Base-by-base conservation (phyloP, 139 green algal genomes). In the Closterium sp. region DNA sequence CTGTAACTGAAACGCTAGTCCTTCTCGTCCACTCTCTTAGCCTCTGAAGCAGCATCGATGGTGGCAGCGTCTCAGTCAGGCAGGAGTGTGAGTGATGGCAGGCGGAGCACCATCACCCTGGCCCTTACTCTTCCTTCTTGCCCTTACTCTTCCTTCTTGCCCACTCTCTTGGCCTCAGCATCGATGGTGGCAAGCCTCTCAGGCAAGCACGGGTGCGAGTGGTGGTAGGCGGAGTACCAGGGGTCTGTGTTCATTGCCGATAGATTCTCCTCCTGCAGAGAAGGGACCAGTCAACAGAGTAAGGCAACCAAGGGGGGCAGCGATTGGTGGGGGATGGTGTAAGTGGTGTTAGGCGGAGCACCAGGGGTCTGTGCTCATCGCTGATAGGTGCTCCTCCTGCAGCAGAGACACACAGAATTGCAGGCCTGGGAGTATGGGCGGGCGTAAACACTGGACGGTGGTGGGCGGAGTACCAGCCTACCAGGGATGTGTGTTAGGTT, bases 271-370 rank as follows among this genome's bases (percentile, higher is more conserved):
- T 93, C 91, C 64, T 92, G 76, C 19, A 33, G 36, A 19, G 8
- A 16, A 76, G 16, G 25, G 55, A 76, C n/a, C n/a, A n/a, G n/a
- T n/a, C n/a, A n/a, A n/a, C n/a, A n/a, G n/a, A n/a, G n/a, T n/a
- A n/a, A n/a, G n/a, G n/a, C n/a, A n/a, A n/a, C n/a, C n/a, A n/a
- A n/a, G n/a, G n/a, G n/a, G n/a, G n/a, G n/a, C n/a, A n/a, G n/a
- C n/a, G n/a, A n/a, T n/a, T n/a, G n/a, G n/a, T 19, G 21, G 16
- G 38, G 96, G 96, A n/a, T 97, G 97, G 92, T 99, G 97, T 0
- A 88, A 96, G 93, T 98, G 96, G 88, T 99, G 97, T 84, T 96
- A 98, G 1, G 96, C 91, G 10, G 90, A 96, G 66, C 96, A 97
- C 36, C 93, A 93, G 5, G 69, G 84, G 89, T 97, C 96, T 0